These are phyloP conservation scores for Dendrocalamus sinicus DNA, from an alignment of 176 grass and related monocot genomes.

Conservation along the genomic window DNA sequence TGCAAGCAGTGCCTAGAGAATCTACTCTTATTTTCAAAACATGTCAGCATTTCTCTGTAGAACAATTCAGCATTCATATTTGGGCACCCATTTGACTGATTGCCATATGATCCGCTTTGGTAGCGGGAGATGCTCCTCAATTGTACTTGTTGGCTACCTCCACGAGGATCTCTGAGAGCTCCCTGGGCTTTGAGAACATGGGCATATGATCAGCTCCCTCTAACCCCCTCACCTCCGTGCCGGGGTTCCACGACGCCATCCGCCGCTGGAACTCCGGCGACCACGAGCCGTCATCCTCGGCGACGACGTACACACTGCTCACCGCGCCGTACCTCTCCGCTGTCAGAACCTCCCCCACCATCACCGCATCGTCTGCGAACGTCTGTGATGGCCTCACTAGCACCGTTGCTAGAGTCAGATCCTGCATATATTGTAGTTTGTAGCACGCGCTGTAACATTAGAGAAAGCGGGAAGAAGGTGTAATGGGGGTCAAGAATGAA, in stretches of 20 bases:
- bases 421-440: slow-evolving; percentile 28
- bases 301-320: slow-evolving; percentile 44
- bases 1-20: background rate
- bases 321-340: slow-evolving; percentile 46
- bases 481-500: background rate
- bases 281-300: slow-evolving; percentile 12
- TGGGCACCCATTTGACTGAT: background rate
- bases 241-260: slow-evolving; percentile 53
- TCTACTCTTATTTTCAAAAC: background rate
- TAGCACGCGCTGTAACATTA: background rate
- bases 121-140: background rate
- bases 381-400: slow-evolving; percentile 13
- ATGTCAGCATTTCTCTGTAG: background rate
- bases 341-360: slow-evolving; percentile 10
- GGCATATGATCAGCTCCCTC: slow-evolving; percentile 59
- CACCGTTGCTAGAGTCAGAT: slow-evolving; percentile 40
- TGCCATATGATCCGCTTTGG: background rate
- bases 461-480: background rate
- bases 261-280: slow-evolving; percentile 11
- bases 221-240: slow-evolving; percentile 39
- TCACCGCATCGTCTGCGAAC: slow-evolving; percentile 31
- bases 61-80: background rate
- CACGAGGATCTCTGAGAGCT: slow-evolving; percentile 40
- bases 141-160: slow-evolving; percentile 38
- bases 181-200: slow-evolving; percentile 54